Base-by-base conservation (phyloP, 2,329 filamentous ascomycete genomes). In the Simplicillium aogashimaense region DNA sequence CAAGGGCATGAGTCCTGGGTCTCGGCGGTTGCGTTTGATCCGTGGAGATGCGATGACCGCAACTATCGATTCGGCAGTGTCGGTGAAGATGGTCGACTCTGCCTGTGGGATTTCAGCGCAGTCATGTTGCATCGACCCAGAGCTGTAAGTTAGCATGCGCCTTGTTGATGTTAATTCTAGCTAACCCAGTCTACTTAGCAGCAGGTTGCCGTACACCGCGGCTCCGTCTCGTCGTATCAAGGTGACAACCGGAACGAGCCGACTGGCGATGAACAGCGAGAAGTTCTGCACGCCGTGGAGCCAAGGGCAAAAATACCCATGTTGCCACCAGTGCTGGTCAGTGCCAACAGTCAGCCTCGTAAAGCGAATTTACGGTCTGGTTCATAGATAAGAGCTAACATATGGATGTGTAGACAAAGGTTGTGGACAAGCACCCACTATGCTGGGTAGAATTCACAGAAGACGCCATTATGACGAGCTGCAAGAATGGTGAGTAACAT, bases 1-100 rank as follows among this genome's bases (percentile, higher is more conserved):
- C 87, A 94, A 54, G 92, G 92, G 3, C 92, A 98, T 61, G 83
- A 94, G 47, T 95, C 88, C 4, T 98, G 88, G 88, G 89, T 98
- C 1, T 88, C 87, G 3, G 80, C 82, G 13, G 86, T 98, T 31
- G 86, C 87, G 3, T 98, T 97, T 58, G 92, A 98, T 58, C 88
- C 88, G 0, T 98, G 92, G 92, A 77, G 89, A 47, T 98, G 92
- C 55, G 92, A 98, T 55, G 87, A 94, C 56, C 79, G 84, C 51
- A 97, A 87, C 52, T 98, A 98, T 62, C 78, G 92, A 2, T 95
- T 98, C 53, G 92, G 92, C 25, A 95, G 87, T 53, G 90, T 98
- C 1, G 92, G 90, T 12, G 90, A 97, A 57, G 92, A 98, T 58
- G 86, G 89, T 52, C 75, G 88, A 42, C 67, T 98, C 14, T 77